These are phyloP conservation scores for Diaporthe ilicicola DNA, from an alignment of 2,329 filamentous ascomycete species.

Conservation along the genomic window DNA sequence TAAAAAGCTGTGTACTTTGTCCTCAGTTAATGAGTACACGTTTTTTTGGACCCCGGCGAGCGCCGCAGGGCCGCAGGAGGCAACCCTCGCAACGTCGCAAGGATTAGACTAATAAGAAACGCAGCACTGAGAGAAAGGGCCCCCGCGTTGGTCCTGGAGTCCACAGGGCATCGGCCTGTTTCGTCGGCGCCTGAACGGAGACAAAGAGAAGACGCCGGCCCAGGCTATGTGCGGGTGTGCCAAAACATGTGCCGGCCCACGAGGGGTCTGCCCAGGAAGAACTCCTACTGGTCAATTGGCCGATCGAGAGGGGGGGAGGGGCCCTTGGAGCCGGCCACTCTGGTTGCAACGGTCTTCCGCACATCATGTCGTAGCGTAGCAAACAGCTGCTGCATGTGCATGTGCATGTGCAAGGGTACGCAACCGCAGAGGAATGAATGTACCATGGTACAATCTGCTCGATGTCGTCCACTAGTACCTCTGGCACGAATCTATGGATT, in stretches of 20 bases:
- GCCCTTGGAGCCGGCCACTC: not conserved
- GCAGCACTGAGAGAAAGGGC: not conserved
- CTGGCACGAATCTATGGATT: not conserved
- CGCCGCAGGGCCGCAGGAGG: slow-evolving; percentile 15
- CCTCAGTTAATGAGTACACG: too few relatives aligned
- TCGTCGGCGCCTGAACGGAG: not conserved
- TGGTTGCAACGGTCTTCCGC: not conserved
- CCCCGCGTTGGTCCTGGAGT: not conserved
- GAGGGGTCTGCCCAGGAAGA: not conserved
- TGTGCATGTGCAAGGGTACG: not conserved
- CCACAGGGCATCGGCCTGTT: slow-evolving; percentile 13
- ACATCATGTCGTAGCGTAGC: not conserved
- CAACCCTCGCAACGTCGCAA: not conserved
- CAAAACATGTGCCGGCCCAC: not conserved
- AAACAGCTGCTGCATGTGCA: not conserved
- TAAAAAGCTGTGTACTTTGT: too few relatives aligned
- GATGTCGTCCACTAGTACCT: not conserved
- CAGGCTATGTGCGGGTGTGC: not conserved
- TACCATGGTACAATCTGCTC: too few relatives aligned
- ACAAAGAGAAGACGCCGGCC: slow-evolving; percentile 1
- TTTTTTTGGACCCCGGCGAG: too few relatives aligned
- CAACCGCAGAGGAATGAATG: too few relatives aligned
- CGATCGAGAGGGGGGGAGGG: not conserved
- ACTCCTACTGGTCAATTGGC: slow-evolving; percentile 22
- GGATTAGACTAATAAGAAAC: too few relatives aligned